A percentile compares a stretch with the other conserved stretches of the same genome.
Evolutionary conservation across 176 grass and related monocot species (phyloP).

Genomic region (Oryza nivara): DNA sequence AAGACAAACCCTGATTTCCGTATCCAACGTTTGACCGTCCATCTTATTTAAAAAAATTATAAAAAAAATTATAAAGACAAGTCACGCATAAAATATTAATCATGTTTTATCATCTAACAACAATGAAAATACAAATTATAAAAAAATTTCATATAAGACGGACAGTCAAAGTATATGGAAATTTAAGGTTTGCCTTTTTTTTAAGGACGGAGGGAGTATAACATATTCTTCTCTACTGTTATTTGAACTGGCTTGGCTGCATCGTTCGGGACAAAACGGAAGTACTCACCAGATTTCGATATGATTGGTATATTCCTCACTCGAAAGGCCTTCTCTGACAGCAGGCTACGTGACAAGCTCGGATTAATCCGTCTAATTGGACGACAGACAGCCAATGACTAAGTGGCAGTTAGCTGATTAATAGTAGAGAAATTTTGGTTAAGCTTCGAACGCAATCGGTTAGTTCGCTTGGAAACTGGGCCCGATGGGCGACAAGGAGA

Average conservation of each 20-base stretch:
- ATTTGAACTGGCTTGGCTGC: background rate
- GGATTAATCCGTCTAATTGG: background rate
- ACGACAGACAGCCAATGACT: background rate
- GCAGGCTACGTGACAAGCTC: constrained; percentile 31
- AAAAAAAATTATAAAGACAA: no score
- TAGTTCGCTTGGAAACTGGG: background rate
- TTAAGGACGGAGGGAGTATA: background rate
- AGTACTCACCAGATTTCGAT: background rate
- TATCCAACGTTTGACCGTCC: no score
- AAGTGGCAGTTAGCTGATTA: background rate
- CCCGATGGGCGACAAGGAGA: constrained; percentile 6
- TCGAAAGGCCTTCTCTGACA: background rate
- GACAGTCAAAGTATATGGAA: no score
- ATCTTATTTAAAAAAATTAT: no score
- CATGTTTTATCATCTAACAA: no score
- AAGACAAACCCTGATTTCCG: no score
- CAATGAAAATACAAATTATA: no score
- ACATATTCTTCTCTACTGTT: background rate
- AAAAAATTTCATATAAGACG: no score
- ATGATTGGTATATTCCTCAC: constrained; percentile 30
- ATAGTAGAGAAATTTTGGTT: background rate
- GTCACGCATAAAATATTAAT: no score
- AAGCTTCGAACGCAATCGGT: background rate
- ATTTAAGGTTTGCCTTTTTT: no score
- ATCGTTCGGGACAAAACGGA: background rate